Evolutionary conservation across 2,329 filamentous ascomycete genomes (phyloP), one percentile per base, ranked within the genome.

Genomic region (Stemphylium vesicarium): DNA sequence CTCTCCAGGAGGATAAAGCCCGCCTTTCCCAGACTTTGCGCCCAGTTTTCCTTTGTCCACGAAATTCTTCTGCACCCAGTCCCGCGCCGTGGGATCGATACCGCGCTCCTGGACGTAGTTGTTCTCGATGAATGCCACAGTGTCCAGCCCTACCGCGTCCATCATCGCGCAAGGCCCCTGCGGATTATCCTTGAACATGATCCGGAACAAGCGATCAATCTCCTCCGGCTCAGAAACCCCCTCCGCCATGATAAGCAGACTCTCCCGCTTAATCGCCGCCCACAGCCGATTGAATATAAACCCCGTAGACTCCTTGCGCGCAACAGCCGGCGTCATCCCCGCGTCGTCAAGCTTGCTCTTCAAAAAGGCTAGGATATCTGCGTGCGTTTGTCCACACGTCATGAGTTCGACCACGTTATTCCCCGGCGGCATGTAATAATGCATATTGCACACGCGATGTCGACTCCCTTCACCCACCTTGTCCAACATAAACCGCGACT

Each of bases 231-330:
- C 73, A 0, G 77, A 76, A 0, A 85, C 81, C 0, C 76, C 82
- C 44, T 85, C 82, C 0, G 79, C 73, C 2, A 85, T 57, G 9
- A 85, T 81, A 0, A 67, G 77, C 46, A 85, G 56, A 0, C 71
- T 68, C 59, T 85, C 83, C 2, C 83, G 75, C 65, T 85, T 85
- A 13, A 85, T 75, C 0, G 83, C 83, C 0, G 83, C 83, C 82
- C 83, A 85, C 0, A 85, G 66, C 0, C 83, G 79, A 49, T 85
- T 85, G 62, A 84, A 82, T 32, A 85, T 80, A 57, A 85, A 81
- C 0, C 83, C 80, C 0, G 81, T 83, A 0, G 81, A 83, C 57
- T 84, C 78, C 43, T 78, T 80, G 6, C 73, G 61, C 0, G 81
- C 80, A 4, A 75, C 63, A 18, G 77, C 75, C 0, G 81, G 81